These are phyloP conservation scores for Pichia sp. DNA, from an alignment of 1,139 yeast genomes.

Conservation along the genomic window DNA sequence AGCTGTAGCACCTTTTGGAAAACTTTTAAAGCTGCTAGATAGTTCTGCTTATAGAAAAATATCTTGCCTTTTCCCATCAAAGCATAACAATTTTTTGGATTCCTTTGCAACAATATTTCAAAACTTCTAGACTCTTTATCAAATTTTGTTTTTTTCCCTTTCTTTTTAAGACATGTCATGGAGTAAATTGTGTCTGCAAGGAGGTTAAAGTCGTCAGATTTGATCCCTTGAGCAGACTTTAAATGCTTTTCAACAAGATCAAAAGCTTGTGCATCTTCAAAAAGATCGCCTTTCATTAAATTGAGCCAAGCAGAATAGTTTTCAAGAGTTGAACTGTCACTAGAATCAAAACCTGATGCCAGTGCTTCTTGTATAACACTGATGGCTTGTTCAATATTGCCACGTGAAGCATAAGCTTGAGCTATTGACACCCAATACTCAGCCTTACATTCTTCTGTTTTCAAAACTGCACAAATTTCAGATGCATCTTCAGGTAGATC, in stretches of 20 bases:
- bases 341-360: conserved; percentile 33
- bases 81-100: conserved; percentile 60
- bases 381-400: conserved; percentile 54
- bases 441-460: conserved; percentile 67
- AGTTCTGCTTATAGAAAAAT: conserved; percentile 64
- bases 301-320: conserved; percentile 71
- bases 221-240: conserved; percentile 19
- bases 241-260: conserved; percentile 23
- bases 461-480: conserved; percentile 69
- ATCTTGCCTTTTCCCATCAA: conserved; percentile 81
- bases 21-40: conserved; percentile 63
- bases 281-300: conserved; percentile 34
- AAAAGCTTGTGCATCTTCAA: conserved; percentile 16
- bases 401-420: conserved; percentile 64
- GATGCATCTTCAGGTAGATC: conserved; percentile 87
- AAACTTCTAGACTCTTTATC: conserved; percentile 63
- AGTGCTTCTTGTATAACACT: conserved; percentile 60
- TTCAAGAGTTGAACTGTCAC: conserved; percentile 49
- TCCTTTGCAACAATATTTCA: conserved; percentile 45
- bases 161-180: conserved; percentile 22
- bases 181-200: conserved; percentile 25
- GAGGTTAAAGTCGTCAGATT: conserved; percentile 18
- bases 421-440: conserved; percentile 84
- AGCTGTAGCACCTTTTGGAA: conserved; percentile 76
- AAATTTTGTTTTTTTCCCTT: conserved; percentile 29